Evolutionary conservation across 1,284 basidiomycete species (phyloP), one percentile per base, ranked within the genome.

Genomic region (Sphaerobolus stellatus): DNA sequence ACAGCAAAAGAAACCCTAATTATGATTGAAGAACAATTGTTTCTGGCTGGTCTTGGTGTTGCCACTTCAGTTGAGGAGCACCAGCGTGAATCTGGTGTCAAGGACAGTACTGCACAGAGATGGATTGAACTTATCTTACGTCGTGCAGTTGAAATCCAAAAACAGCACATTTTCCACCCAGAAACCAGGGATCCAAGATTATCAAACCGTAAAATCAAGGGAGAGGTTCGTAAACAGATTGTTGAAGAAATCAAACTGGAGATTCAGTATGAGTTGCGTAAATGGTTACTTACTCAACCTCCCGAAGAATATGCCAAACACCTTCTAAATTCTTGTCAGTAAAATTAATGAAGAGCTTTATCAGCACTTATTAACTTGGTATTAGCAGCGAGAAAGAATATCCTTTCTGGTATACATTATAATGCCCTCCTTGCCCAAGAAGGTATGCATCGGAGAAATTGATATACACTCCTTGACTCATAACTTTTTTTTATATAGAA

Each of bases 1-100:
- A 64, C 54, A 9, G 44, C 55, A 2, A 41, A 50, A 2, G 54
- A 61, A 1, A 73, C 68, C 5, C 29, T 63, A 3, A 28, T 43
- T 0, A 30, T 31, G 1, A 59, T 71, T 11, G 47, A 62, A 14
- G 22, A 46, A 4, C 70, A 73, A 54, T 50, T 68, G 1, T 29
- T 25, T 24, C 31, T 53, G 1, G 66, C 68, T 3, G 57, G 45
- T 9, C 9, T 34, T 2, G 66, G 68, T 0, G 56, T 62, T 11
- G 38, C 58, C n/a, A 28, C 53, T 0, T 20, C 31, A 16, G 59
- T 68, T 2, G 56, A 63, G 4, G 28, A 46, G 0, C 22, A 64
- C 1, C 66, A 69, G 24, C 66, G 64, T 0, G 57, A 56, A 9
- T 66, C 67, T 2, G 72, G 73, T 11, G 64, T 73, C 5, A 75